Base-by-base conservation (phyloP, 2,329 filamentous ascomycete genomes). In the Cryphonectria japonica region DNA sequence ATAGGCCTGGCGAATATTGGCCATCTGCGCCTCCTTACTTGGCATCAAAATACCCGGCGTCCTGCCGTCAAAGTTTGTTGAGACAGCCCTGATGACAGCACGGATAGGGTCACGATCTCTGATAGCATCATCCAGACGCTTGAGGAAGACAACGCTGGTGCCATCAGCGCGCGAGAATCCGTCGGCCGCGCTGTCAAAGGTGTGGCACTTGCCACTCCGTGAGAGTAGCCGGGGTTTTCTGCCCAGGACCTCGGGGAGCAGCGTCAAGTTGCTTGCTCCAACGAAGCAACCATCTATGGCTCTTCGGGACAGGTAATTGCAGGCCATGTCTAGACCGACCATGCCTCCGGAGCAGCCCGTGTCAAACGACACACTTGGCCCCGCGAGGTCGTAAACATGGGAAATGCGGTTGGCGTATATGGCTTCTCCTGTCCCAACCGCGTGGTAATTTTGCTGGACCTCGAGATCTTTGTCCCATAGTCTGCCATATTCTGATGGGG, bases 111-210 rank as follows among this genome's bases (percentile, higher is more conserved):
- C 69, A 0, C 14, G 3, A 13, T 71, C 60, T 1, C 69, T 37
- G 4, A 61, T 2, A 0, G 65, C 52, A n/a, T 68, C 66, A 0
- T n/a, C 8, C 6, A 68, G 60, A 0, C 50, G 13, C 41, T 71
- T 71, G 1, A 71, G 9, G 1, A 65, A 52, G 50, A 52, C 50
- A 8, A 52, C 50, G n/a, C 50, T 52, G 50, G 50, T 78, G 0
- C 86, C 87, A 65, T 90, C 88, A 9, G 84, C 85, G 81, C 85
- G 79, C 0, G 79, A 83, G 74, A 87, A 88, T 0, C 86, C 86
- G 69, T 83, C 79, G 2, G 82, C 85, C 34, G 75, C 75, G 2
- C 74, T 72, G 72, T 85, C 85, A 75, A 79, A 85, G 29, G 76
- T 76, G 57, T 77, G 61, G 5, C 41, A 69, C 54, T 43, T 76